Base-by-base conservation (phyloP, 768 basidiomycete species). In the Clitopilus hobsonii region DNA sequence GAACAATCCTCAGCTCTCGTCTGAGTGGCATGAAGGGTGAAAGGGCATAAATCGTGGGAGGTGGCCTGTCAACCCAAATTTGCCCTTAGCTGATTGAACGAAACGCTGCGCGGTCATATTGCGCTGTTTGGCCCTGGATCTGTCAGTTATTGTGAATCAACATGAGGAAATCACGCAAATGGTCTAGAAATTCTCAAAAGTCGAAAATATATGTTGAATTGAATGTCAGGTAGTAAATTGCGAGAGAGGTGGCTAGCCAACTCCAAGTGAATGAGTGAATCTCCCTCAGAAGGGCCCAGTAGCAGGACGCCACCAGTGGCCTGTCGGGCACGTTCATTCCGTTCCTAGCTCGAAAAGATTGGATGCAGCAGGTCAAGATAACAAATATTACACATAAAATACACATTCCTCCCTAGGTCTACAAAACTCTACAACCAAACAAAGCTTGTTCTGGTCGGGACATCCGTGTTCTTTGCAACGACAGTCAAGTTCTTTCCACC, bases 381-480 rank as follows among this genome's bases (percentile, higher is more conserved):
- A n/a, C n/a, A n/a, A n/a, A n/a, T n/a, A n/a, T n/a, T n/a, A n/a
- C n/a, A n/a, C n/a, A n/a, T n/a, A n/a, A n/a, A n/a, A n/a, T n/a
- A n/a, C n/a, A n/a, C n/a, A n/a, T n/a, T n/a, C n/a, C n/a, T n/a
- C n/a, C n/a, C n/a, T n/a, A n/a, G n/a, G n/a, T n/a, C n/a, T n/a
- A n/a, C n/a, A n/a, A n/a, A n/a, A n/a, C n/a, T 36, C 41, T 45
- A 45, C 41, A 45, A 45, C 41, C 41, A 45, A 23, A 65, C 62
- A n/a, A 65, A 65, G 38, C 61, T 61, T 6, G 65, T 63, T 11
- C 61, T 56, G 32, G 55, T 60, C 20, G 55, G 57, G 22, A 87
- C 66, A 36, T 77, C 75, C 13, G 70, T 68, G 63, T 86, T 85
- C 60, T 74, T 71, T 2, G 76, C 83, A 16, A 87, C 74, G 56